A percentile compares a stretch with the other conserved stretches of the same genome.
Conservation (phyloP, 129 eudicot genomes). For the Flaveria robusta region DNA sequence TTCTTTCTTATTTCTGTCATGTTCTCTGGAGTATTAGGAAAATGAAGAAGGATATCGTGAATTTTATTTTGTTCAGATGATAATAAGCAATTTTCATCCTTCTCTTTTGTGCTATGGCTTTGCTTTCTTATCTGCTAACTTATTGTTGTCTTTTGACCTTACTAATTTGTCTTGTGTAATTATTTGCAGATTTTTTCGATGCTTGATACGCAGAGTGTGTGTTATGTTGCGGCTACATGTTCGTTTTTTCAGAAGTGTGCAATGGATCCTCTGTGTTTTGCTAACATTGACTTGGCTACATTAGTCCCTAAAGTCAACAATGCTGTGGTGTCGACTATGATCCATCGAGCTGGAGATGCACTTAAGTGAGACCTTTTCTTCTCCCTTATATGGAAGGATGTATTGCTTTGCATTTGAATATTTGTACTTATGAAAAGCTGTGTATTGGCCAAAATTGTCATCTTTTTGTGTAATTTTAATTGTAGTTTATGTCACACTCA, state of each 20-base stretch:
- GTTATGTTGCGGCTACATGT: slow-evolving; percentile 74
- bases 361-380: slow-evolving; percentile 48
- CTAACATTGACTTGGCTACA: slow-evolving; percentile 71
- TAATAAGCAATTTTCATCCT: not conserved
- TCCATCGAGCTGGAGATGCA: slow-evolving; percentile 71
- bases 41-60: not conserved
- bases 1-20: not conserved
- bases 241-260: slow-evolving; percentile 74
- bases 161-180: slow-evolving; percentile 11
- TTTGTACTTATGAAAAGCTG: not conserved
- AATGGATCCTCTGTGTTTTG: slow-evolving; percentile 73
- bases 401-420: slow-evolving; percentile 1
- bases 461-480: not conserved
- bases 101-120: not conserved
- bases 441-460: not conserved
- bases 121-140: slow-evolving; percentile 19
- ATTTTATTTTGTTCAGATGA: not conserved
- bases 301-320: slow-evolving; percentile 72
- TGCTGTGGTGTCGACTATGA: slow-evolving; percentile 70
- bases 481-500: slow-evolving; percentile 33
- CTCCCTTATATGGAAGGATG: not conserved
- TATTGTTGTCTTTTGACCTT: not conserved
- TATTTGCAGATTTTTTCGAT: slow-evolving; percentile 62
- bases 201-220: slow-evolving; percentile 78
- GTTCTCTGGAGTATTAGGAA: not conserved